A percentile compares a stretch with the other conserved stretches of the same genome.
phyloP scores from a whole-genome alignment of 495 filamentous ascomycete genomes.

The Aspergillus leporis region DNA sequence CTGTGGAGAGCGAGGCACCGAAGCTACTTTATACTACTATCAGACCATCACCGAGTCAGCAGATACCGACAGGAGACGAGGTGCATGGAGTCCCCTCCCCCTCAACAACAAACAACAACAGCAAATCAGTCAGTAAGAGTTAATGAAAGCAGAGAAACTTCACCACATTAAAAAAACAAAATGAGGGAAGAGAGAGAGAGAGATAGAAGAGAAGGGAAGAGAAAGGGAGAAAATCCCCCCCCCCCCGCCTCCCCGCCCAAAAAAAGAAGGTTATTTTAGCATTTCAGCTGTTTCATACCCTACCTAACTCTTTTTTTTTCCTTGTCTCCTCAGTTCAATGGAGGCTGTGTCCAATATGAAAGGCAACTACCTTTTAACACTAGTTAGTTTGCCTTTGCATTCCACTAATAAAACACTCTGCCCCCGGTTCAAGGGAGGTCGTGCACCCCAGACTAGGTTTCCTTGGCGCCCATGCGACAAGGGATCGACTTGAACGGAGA shows the following conservation, averaged over 20 bases:
- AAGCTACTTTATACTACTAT: not conserved
- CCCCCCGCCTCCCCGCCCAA: too few relatives aligned
- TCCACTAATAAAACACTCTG: not conserved
- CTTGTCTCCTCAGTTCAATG: not conserved
- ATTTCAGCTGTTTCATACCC: not conserved
- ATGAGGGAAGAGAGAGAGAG: not conserved
- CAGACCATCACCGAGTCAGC: slow-evolving; percentile 3
- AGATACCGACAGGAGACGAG: not conserved
- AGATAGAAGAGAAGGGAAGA: not conserved
- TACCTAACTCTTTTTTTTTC: not conserved
- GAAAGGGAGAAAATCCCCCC: too few relatives aligned
- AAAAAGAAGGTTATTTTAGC: not conserved
- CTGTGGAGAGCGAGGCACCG: not conserved
- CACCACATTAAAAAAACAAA: not conserved
- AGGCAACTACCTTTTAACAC: not conserved
- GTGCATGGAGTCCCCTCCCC: not conserved
- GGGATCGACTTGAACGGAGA: not conserved
- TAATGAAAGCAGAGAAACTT: too few relatives aligned
- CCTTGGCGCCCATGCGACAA: not conserved
- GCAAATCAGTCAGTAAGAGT: too few relatives aligned
- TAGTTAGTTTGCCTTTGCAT: not conserved
- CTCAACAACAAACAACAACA: not conserved
- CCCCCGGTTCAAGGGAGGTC: not conserved
- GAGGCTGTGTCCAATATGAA: not conserved
- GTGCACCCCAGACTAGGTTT: not conserved